These are phyloP conservation scores for Lepiota brunneoincarnata DNA, from an alignment of 768 basidiomycete genomes.

Conservation along the genomic window DNA sequence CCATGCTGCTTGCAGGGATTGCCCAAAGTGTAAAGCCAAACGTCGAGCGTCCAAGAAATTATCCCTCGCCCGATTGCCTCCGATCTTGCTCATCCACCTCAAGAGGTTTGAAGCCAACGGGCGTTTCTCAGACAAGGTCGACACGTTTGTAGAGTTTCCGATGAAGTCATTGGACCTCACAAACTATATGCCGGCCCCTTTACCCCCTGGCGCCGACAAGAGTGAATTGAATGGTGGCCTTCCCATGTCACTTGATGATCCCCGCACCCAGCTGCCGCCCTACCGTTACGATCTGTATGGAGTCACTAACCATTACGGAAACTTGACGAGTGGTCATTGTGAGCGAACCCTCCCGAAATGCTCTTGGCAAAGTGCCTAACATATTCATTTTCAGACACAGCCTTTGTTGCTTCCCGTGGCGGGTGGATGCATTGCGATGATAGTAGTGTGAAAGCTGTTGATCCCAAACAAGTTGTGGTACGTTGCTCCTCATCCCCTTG, in stretches of 20 bases:
- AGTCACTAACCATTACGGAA: constrained; percentile 96
- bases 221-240: constrained; percentile 42
- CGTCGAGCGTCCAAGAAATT: constrained; percentile 85
- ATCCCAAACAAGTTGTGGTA: constrained; percentile 82
- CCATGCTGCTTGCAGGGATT: constrained; percentile 86
- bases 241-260: constrained; percentile 57
- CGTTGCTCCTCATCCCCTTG: constrained; percentile 24
- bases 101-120: constrained; percentile 92
- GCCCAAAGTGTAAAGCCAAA: constrained; percentile 88
- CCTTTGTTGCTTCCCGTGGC: constrained; percentile 81
- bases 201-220: constrained; percentile 62
- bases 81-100: constrained; percentile 87
- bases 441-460: constrained; percentile 73
- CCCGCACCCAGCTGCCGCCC: constrained; percentile 79
- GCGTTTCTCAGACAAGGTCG: constrained; percentile 93
- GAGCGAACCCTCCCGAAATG: constrained; percentile 24
- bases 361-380: no score
- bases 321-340: constrained; percentile 95
- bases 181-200: constrained; percentile 81
- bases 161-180: constrained; percentile 57
- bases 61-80: constrained; percentile 89
- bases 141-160: constrained; percentile 93
- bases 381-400: constrained; percentile 65
- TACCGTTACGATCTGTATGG: constrained; percentile 93
- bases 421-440: constrained; percentile 96